These are phyloP conservation scores for Jamesozyma rosinii DNA, from an alignment of 805 yeast species.

Conservation along the genomic window DNA sequence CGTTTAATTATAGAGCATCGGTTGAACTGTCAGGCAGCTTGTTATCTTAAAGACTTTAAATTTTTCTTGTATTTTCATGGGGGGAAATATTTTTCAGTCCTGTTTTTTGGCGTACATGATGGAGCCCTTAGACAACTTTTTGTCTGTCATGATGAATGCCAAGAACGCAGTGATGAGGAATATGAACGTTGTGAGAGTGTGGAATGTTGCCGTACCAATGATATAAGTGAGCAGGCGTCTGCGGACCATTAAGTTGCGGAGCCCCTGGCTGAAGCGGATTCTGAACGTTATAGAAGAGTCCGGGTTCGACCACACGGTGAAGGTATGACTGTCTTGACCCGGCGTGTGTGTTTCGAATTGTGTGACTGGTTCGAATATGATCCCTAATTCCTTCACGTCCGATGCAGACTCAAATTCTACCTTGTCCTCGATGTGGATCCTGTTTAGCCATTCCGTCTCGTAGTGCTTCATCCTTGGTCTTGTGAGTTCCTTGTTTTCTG, in stretches of 20 bases:
- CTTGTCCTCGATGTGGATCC: constrained; percentile 13
- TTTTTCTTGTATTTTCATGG: no score
- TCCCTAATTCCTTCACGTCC: neutral
- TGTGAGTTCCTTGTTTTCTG: constrained; percentile 1
- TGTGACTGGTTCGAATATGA: neutral
- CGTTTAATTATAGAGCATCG: neutral
- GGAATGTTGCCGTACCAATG: constrained; percentile 17
- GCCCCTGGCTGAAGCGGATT: constrained; percentile 22
- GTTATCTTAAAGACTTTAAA: neutral
- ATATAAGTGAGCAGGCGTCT: constrained; percentile 17
- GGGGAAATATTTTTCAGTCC: neutral
- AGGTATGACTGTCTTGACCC: neutral
- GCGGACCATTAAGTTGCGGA: constrained; percentile 26
- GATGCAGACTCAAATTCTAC: constrained; percentile 2
- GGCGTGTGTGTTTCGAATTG: neutral
- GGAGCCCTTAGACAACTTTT: neutral
- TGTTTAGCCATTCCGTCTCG: constrained; percentile 20
- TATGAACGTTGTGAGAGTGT: constrained; percentile 10
- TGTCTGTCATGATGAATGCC: constrained; percentile 8
- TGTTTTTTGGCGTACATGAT: neutral
- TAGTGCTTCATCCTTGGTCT: constrained; percentile 2
- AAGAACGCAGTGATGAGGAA: constrained; percentile 13
- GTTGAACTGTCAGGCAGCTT: neutral
- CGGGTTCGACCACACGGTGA: constrained; percentile 6
- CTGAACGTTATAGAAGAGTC: constrained; percentile 17